Percentiles rank a stretch among this genome's conserved stretches.
Conservation (phyloP, 345 rosid genomes). For the Populus tremula region DNA sequence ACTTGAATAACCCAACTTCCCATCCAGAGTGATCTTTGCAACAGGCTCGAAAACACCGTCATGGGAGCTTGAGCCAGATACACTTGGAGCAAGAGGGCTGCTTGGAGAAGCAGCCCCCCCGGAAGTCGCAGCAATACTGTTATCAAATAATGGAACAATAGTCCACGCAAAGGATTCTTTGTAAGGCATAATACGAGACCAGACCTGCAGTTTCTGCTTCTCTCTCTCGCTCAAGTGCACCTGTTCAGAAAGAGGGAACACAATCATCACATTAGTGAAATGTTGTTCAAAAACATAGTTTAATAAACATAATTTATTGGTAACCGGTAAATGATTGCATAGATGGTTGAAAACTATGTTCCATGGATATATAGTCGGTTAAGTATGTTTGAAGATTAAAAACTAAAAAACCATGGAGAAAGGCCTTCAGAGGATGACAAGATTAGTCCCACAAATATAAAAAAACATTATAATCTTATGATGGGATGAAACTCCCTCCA, state of each 20-base stretch:
- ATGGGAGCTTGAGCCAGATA: constrained; percentile 82
- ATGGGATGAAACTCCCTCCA: too few species aligned
- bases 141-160: constrained; percentile 94
- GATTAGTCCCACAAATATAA: not conserved
- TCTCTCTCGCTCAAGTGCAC: constrained; percentile 89
- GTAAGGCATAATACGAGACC: constrained; percentile 98
- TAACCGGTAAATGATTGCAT: not conserved
- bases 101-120: constrained; percentile 96
- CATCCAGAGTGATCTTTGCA: constrained; percentile 83
- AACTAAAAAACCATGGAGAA: not conserved
- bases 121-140: constrained; percentile 60
- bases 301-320: not conserved
- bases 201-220: constrained; percentile 93
- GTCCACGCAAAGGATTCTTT: constrained; percentile 98
- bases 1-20: constrained; percentile 74
- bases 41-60: constrained; percentile 73
- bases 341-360: not conserved
- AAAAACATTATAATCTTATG: not conserved
- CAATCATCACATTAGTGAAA: not conserved
- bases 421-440: not conserved
- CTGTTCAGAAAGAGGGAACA: constrained; percentile 42
- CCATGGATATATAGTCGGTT: not conserved
- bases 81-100: constrained; percentile 88
- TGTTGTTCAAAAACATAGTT: not conserved
- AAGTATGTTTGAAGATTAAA: not conserved